Percentiles rank a stretch among this genome's conserved stretches.
Conservation (phyloP, 331 rosid species). For the Pyracantha coccinea region DNA sequence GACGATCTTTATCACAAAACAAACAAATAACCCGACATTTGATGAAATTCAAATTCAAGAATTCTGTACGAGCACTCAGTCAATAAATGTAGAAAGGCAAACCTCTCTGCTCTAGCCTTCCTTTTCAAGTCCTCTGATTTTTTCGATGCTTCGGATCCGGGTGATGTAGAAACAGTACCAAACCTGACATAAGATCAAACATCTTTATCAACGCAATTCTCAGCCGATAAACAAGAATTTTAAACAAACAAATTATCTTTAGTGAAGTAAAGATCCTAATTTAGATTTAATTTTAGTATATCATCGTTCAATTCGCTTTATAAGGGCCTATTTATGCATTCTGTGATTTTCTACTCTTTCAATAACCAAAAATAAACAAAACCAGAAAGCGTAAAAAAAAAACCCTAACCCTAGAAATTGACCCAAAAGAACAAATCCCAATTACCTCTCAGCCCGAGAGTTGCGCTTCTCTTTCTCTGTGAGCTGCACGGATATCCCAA, state of each 20-base stretch:
- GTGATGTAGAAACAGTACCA: slow-evolving; percentile 41
- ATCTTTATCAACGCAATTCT: neutral
- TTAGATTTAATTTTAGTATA: no score
- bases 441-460: slow-evolving; percentile 81
- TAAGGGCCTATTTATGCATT: neutral
- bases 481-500: slow-evolving; percentile 71
- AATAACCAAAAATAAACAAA: neutral
- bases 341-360: no score
- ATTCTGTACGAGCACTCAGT: no score
- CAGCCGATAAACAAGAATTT: neutral
- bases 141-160: slow-evolving; percentile 46
- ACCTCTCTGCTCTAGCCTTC: slow-evolving; percentile 96
- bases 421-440: neutral
- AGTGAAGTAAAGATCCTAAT: neutral
- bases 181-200: slow-evolving; percentile 37
- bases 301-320: neutral
- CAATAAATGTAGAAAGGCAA: neutral
- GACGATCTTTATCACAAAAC: neutral
- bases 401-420: slow-evolving; percentile 16
- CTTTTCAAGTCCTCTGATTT: slow-evolving; percentile 67
- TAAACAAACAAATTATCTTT: neutral
- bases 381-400: neutral
- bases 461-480: slow-evolving; percentile 84
- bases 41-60: neutral
- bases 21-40: neutral